Base-by-base conservation (phyloP, 805 yeast species). In the Yamadazyma nakazawae region DNA sequence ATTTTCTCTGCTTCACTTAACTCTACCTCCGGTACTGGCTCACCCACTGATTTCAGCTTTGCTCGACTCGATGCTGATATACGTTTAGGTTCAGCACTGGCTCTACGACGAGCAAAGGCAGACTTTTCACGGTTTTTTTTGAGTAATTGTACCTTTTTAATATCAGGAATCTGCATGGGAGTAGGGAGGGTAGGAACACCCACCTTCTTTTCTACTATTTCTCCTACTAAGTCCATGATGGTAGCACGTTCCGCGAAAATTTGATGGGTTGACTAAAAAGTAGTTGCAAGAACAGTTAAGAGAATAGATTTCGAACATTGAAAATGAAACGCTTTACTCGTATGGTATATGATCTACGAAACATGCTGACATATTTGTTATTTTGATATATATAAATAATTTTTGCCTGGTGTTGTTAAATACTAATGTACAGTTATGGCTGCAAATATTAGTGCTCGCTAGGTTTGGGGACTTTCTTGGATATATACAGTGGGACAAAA, bases 1-100 rank as follows among this genome's bases (percentile, higher is more conserved):
- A 90, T 88, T 58, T 79, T 76, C 53, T 85, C 91, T 0, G 85
- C 79, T 54, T 87, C 95, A 16, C 46, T 0, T 84, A 66, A 21
- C 16, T 28, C 40, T 77, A 49, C 13, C 63, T 66, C 3, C 54
- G 49, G 21, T 35, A 40, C 35, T 31, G 47, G 32, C 35, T 31
- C 39, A 34, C 31, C 17, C 28, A 19, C 36, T 34, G 46, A 34
- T 35, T 45, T 34, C 52, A 48, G 34, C 28, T 43, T 37, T 14
- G 24, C n/a, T 34, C 18, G 18, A 34, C 35, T 34, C 19, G 56
- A 28, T 28, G 32, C 32, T 21, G 56, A 28, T 9, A 10, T 13
- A 19, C 16, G 17, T 26, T 34, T 34, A n/a, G 36, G 43, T 39
- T 32, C 30, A 26, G 34, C 32, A 18, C 45, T 24, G 8, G 13